Conservation (phyloP, 2,329 filamentous ascomycete species). For the Aureobasidium namibiae region DNA sequence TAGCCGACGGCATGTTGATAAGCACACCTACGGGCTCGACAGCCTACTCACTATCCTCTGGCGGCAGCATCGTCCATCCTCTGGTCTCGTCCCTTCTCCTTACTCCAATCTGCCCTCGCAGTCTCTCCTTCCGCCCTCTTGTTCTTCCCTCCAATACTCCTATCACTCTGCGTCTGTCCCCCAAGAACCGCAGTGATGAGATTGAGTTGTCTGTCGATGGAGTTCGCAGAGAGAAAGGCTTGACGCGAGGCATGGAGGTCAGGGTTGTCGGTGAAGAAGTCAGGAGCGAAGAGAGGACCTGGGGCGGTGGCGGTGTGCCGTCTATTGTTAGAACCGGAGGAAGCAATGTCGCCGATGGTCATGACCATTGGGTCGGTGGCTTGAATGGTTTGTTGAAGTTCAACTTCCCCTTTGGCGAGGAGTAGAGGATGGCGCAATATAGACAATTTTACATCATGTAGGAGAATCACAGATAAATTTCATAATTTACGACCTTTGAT, state of each 20-base stretch:
- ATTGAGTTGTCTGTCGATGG: constrained; percentile 45
- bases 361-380: constrained; percentile 95
- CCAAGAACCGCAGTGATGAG: constrained; percentile 43
- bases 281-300: constrained; percentile 39
- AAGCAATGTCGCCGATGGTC: constrained; percentile 43
- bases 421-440: too few relatives aligned
- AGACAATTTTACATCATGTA: neutral
- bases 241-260: constrained; percentile 56
- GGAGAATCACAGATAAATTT: neutral
- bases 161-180: constrained; percentile 72
- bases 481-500: too few relatives aligned
- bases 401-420: constrained; percentile 88
- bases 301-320: constrained; percentile 78
- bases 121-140: constrained; percentile 82
- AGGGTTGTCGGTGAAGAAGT: constrained; percentile 82
- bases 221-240: constrained; percentile 33
- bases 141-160: constrained; percentile 81
- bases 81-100: constrained; percentile 81
- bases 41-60: constrained; percentile 87
- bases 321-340: constrained; percentile 67
- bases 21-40: constrained; percentile 92
- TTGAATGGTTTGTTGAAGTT: constrained; percentile 92
- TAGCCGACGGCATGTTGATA: constrained; percentile 90
- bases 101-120: constrained; percentile 89
- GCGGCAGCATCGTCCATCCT: constrained; percentile 89